Base-by-base conservation (phyloP, 139 green algal species). In the Zygnema cylindricum region DNA sequence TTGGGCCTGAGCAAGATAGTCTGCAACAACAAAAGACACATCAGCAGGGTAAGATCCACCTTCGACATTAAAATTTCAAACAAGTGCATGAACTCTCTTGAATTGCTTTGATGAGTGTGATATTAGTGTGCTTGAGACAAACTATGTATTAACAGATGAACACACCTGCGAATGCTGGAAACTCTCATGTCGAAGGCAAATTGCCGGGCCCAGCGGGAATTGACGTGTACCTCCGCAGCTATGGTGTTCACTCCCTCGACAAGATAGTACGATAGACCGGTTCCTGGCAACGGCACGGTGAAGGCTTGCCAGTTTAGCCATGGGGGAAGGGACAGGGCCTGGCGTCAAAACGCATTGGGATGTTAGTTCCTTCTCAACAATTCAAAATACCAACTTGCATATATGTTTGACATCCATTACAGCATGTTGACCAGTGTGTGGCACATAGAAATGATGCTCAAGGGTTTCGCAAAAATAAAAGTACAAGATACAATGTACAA, bases 201-300 rank as follows among this genome's bases (percentile, higher is more conserved):
- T 1, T 75, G 30, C 2, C 41, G 25, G 1, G 81, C 49, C 41
- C 42, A 86, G 22, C 25, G 40, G 2, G 42, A 43, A 0, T n/a
- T n/a, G 25, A 33, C 42, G 81, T 86, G 81, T 23, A 32, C 25
- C 55, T 87, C 81, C 25, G 43, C 43, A 2, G 81, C 81, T 1
- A 87, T n/a, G 42, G 36, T 11, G 81, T 87, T 87, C 57, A n/a
- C 76, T 43, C 81, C 81, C 81, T 87, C 81, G 2, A 78, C 81
- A 1, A 87, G 81, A 7, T 43, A 81, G 81, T 55, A 87, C 3
- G 81, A 25, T 25, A 7, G 7, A 16, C 49, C 49, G 49, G 16
- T 7, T 7, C 49, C 49, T 16, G 49, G 49, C 7, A 63, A 16
- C 7, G 49, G 49, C 7, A 63, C 7, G 49, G 16, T 16, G 49